Base-by-base conservation (phyloP, 768 basidiomycete species). In the Macrocybe gigantea region DNA sequence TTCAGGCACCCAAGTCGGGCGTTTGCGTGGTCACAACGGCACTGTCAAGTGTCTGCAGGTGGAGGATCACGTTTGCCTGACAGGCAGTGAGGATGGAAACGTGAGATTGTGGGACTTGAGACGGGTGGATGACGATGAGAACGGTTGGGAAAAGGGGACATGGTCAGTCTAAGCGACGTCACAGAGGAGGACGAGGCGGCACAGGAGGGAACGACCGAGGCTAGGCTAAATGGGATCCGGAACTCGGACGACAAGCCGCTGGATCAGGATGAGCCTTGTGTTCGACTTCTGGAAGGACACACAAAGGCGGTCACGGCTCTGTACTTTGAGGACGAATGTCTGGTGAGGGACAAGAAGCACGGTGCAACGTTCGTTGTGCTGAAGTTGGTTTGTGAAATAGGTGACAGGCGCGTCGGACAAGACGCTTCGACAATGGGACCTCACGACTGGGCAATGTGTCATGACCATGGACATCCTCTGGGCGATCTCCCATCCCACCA, bases 391-490 rank as follows among this genome's bases (percentile, higher is more conserved):
- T 58, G 42, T 47, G 50, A 44, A n/a, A 45, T 49, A 94, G 93
- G 91, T 98, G 9, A 97, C 94, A 6, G 96, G 96, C 33, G 95
- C 96, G 5, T 93, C 91, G 3, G 96, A 99, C 70, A 97, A 97
- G 68, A 99, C 96, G 0, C 77, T 99, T 47, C 89, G 96, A 2
- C 95, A 98, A 63, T 99, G 96, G 96, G 96, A 98, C 61, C 79
- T 98, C 46, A 81, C 79, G 13, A 98, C 96, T 0, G 96, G 95
- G 6, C 96, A 98, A 73, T 99, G 96, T 66, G 86, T 98, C 40
- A 85, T 96, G 74, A 95, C 95, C 15, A 99, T 99, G 96, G 96
- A 99, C 65, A 96, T 99, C 53, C 82, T 99, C 22, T 99, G 96
- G 96, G 96, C 95, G 2, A 95, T 98, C 56, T 93, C 92, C 7